These are phyloP conservation scores for Fusarium torulosum DNA, from an alignment of 2,329 filamentous ascomycete genomes.

Conservation along the genomic window DNA sequence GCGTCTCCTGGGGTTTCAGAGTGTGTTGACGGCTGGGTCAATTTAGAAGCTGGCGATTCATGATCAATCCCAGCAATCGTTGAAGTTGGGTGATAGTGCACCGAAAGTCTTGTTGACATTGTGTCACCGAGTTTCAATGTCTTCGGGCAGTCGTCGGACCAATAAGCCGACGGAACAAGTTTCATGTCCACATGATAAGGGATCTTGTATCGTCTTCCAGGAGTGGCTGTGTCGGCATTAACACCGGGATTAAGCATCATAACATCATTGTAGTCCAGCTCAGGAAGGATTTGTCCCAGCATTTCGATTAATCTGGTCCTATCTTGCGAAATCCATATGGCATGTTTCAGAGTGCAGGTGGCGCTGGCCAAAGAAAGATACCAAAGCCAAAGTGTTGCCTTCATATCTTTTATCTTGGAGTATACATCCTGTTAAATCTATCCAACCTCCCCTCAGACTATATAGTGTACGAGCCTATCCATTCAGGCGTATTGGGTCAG, in stretches of 20 bases:
- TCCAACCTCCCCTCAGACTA: too few species aligned
- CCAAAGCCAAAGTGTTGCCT: not conserved
- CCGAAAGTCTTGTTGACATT: not conserved
- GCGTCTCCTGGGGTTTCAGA: not conserved
- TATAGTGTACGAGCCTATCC: too few species aligned
- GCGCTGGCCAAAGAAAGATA: conserved; percentile 2
- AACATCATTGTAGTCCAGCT: not conserved
- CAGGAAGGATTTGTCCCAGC: conserved; percentile 1
- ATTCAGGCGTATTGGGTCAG: too few species aligned
- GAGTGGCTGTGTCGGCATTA: not conserved
- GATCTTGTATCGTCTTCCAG: conserved; percentile 7
- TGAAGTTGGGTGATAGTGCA: not conserved
- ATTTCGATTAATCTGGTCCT: not conserved
- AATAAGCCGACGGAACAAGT: conserved; percentile 2
- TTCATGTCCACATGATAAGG: conserved; percentile 1
- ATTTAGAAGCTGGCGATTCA: not conserved
- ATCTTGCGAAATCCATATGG: conserved; percentile 4
- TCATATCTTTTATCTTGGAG: not conserved
- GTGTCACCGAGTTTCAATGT: conserved; percentile 1
- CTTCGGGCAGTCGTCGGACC: conserved; percentile 6
- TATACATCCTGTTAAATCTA: too few species aligned
- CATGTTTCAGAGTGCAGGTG: conserved; percentile 6
- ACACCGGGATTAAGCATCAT: not conserved
- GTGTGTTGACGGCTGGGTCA: not conserved
- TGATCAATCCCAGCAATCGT: not conserved